Percentiles rank a stretch among this genome's conserved stretches.
Evolutionary conservation across 306 rosid species (phyloP).

Genomic region (Vigna angularis): DNA sequence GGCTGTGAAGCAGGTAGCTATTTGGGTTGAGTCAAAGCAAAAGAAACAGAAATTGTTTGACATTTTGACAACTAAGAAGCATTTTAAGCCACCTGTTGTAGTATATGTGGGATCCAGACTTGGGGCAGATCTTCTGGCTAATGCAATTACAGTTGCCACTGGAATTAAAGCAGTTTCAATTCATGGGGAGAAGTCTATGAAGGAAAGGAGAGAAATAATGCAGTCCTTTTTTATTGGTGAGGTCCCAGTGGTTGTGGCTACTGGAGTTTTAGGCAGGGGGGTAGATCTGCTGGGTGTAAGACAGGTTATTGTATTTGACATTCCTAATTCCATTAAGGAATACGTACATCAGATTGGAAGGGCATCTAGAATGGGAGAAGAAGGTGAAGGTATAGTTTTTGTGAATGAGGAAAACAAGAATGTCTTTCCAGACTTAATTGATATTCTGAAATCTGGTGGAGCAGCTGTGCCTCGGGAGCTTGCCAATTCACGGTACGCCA

Average conservation of each 20-base stretch:
- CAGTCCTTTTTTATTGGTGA: constrained; percentile 69
- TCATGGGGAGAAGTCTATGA: constrained; percentile 89
- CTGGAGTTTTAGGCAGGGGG: constrained; percentile 89
- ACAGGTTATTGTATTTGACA: constrained; percentile 83
- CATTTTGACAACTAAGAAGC: constrained; percentile 67
- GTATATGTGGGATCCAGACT: constrained; percentile 77
- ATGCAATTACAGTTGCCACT: constrained; percentile 72
- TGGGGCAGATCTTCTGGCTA: constrained; percentile 85
- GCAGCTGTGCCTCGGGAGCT: constrained; percentile 82
- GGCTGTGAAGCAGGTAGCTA: constrained; percentile 82
- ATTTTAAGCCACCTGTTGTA: constrained; percentile 80
- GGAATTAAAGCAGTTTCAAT: constrained; percentile 72
- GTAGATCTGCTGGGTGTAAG: constrained; percentile 78
- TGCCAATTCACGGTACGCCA: constrained; percentile 53
- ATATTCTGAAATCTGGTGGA: constrained; percentile 65
- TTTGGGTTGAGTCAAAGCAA: constrained; percentile 84
- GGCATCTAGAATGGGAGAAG: constrained; percentile 90
- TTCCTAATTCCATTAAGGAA: constrained; percentile 83
- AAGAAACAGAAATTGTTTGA: constrained; percentile 89
- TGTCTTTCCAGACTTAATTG: constrained; percentile 64
- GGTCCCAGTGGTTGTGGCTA: constrained; percentile 80
- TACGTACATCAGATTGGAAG: constrained; percentile 90
- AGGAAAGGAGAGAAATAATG: constrained; percentile 86
- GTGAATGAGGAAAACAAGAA: constrained; percentile 75
- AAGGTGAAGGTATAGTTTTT: constrained; percentile 76